phyloP scores from a whole-genome alignment of 2,329 filamentous ascomycete genomes.

The Aureobasidium musti region DNA sequence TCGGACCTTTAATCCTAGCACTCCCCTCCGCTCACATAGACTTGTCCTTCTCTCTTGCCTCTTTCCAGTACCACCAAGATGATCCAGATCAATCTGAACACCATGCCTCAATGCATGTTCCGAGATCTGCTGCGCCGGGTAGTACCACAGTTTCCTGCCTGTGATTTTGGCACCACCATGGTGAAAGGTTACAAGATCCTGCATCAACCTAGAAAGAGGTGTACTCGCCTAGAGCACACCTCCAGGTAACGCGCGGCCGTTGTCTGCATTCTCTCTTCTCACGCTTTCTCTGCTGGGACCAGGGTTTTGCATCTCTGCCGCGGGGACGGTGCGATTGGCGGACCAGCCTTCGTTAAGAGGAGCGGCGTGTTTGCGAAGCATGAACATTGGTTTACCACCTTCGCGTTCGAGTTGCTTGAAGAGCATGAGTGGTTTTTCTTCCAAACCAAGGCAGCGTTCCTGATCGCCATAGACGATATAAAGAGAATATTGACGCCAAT shows the following conservation, averaged over 20 bases:
- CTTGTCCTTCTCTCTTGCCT: not conserved
- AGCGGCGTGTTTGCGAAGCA: slow-evolving; percentile 71
- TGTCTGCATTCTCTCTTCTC: slow-evolving; percentile 11
- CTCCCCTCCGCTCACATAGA: not conserved
- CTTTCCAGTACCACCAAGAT: not conserved
- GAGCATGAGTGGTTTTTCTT: slow-evolving; percentile 90
- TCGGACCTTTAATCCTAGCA: not conserved
- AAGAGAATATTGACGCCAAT: slow-evolving; percentile 94
- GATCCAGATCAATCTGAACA: not conserved
- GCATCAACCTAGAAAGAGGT: slow-evolving; percentile 21
- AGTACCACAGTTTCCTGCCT: slow-evolving; percentile 8
- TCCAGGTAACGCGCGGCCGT: slow-evolving; percentile 30
- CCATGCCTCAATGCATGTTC: slow-evolving; percentile 12
- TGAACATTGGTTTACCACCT: slow-evolving; percentile 99
- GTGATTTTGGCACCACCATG: slow-evolving; percentile 12
- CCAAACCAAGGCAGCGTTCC: slow-evolving; percentile 85
- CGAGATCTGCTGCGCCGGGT: not conserved
- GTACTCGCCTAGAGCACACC: slow-evolving; percentile 31
- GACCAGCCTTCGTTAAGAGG: slow-evolving; percentile 38
- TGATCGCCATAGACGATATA: slow-evolving; percentile 99
- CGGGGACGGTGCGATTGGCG: slow-evolving; percentile 12
- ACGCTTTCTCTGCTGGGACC: slow-evolving; percentile 7
- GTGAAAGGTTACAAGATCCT: not conserved
- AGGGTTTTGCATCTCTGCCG: not conserved
- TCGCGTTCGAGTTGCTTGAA: slow-evolving; percentile 98